Evolutionary conservation across 352 stramenopile species (phyloP), one percentile per base, ranked within the genome.

Genomic region (Phytophthora macrochlamydospora): DNA sequence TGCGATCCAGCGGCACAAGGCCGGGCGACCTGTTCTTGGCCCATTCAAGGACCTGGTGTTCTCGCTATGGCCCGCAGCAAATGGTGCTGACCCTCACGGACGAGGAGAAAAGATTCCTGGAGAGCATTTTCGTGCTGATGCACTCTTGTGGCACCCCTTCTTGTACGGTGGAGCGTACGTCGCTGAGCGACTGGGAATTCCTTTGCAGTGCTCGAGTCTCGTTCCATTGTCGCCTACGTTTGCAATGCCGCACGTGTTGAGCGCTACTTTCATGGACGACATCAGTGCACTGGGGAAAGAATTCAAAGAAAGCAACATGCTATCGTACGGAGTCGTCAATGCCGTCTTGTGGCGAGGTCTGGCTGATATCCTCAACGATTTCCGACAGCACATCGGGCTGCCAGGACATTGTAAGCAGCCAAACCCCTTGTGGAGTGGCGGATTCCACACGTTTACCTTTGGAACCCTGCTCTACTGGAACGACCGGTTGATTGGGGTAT

Each of bases 361-460:
- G 53, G 51, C 66, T 8, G 65, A 76, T 30, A 72, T 81, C 13
- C 7, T 87, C 8, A 71, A 78, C 44, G 62, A 80, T 18, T 87
- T 87, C 28, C 70, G 78, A 53, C 40, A 70, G 33, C 56, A 65
- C 46, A 69, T 87, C 51, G 75, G 75, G 4, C 54, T 84, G 0
- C 51, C 51, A n/a, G 67, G 71, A 0, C 66, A 55, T 30, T 71
- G 51, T 8, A 76, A 76, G 4, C 60, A 74, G 32, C 29, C 64
- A 3, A 80, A 64, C 46, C 73, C n/a, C 42, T 81, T 11, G 63
- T 69, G 7, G 71, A 81, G 18, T 87, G 78, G 78, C 51, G 57
- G 8, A 79, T 83, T 28, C 78, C 78, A 0, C 69, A 83, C 52
- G 71, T 74, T 18, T 87, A 87, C 32, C 48, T 81, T 7, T 84